Conservation (phyloP, 345 rosid species). For the Linum tenue region DNA sequence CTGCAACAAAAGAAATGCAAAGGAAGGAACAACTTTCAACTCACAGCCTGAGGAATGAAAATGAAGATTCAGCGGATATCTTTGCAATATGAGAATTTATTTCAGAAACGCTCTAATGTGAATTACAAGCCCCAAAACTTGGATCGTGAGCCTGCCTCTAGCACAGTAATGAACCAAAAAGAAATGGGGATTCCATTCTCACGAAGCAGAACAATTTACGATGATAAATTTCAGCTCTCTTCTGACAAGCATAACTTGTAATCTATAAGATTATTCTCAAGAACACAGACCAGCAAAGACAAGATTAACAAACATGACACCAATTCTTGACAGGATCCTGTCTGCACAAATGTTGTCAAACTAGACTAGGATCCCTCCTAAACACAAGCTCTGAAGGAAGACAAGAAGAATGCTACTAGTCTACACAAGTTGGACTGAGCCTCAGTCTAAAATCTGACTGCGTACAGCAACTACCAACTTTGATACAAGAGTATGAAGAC, state of each 20-base stretch:
- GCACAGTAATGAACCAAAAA: no score
- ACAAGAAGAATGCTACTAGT: background rate
- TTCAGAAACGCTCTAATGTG: background rate
- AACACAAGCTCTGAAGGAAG: background rate
- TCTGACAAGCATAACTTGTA: background rate
- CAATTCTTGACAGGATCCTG: background rate
- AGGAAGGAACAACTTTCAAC: background rate
- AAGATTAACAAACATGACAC: background rate
- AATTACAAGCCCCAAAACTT: no score
- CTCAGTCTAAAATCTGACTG: background rate
- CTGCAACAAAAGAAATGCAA: slow-evolving; percentile 34
- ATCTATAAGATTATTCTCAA: background rate
- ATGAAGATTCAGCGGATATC: background rate
- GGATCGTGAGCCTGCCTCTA: background rate
- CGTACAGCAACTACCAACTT: background rate
- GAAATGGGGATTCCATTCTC: background rate
- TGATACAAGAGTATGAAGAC: background rate
- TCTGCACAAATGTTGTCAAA: background rate
- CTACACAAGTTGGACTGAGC: background rate
- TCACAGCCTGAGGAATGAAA: background rate
- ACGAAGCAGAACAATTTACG: background rate
- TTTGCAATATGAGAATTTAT: background rate
- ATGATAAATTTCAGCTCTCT: background rate
- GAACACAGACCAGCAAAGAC: background rate
- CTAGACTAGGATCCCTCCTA: background rate